Conservation (phyloP, 148 eudicot species). For the Rheum nobile region DNA sequence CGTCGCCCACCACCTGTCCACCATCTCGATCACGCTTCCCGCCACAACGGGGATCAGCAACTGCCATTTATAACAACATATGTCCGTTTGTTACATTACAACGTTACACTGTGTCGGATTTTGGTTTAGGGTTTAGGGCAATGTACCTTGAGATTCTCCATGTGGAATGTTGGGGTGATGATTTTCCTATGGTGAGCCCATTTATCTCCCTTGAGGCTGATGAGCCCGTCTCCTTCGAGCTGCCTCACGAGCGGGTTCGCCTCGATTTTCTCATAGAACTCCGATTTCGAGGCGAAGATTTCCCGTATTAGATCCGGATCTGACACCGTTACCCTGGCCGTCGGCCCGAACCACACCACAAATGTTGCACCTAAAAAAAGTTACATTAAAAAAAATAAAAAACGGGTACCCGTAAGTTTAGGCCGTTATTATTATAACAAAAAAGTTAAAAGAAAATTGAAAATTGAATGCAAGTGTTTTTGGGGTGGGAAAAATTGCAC, state of each 20-base stretch:
- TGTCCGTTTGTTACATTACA: background rate
- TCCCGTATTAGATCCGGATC: slow-evolving; percentile 83
- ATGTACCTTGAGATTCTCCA: slow-evolving; percentile 87
- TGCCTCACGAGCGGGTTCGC: slow-evolving; percentile 67
- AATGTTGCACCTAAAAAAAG: slow-evolving; percentile 57
- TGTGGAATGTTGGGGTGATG: slow-evolving; percentile 82
- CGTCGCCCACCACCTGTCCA: slow-evolving; percentile 42
- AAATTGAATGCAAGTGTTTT: background rate
- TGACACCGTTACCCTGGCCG: slow-evolving; percentile 57
- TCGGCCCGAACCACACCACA: slow-evolving; percentile 91
- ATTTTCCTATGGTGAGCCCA: slow-evolving; percentile 97
- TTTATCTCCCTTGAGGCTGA: slow-evolving; percentile 89
- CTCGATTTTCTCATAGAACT: slow-evolving; percentile 73
- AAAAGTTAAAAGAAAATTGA: background rate
- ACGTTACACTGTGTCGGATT: background rate
- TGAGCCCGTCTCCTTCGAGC: slow-evolving; percentile 80
- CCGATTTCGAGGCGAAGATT: slow-evolving; percentile 64
- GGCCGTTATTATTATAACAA: background rate
- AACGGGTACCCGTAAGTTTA: background rate
- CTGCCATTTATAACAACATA: slow-evolving; percentile 15
- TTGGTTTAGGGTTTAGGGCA: background rate
- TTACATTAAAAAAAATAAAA: background rate
- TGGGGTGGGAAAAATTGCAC: background rate
- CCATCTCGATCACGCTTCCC: slow-evolving; percentile 46
- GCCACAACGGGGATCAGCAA: slow-evolving; percentile 62